Evolutionary conservation across 345 rosid species (phyloP).

Genomic region (Pelargonium nanum): DNA sequence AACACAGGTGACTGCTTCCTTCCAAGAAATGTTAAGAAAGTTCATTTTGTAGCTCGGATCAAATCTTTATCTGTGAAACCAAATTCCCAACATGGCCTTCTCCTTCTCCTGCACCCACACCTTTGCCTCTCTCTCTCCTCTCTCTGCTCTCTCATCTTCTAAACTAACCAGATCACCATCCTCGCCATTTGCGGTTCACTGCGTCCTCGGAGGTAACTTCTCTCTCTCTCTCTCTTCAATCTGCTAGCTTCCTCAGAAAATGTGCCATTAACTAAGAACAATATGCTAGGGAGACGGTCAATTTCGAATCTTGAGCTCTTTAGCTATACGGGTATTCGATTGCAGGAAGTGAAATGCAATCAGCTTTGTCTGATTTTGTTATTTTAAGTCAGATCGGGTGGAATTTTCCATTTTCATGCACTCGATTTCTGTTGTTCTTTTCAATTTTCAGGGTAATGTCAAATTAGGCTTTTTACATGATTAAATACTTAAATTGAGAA

Average conservation of each 20-base stretch:
- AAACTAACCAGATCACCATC: slow-evolving; percentile 19
- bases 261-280: background rate
- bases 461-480: no score
- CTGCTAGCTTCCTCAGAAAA: background rate
- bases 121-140: slow-evolving; percentile 31
- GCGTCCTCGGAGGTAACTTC: slow-evolving; percentile 54
- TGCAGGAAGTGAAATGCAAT: background rate
- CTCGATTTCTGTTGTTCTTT: background rate
- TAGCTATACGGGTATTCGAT: no score
- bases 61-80: background rate
- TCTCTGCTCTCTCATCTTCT: slow-evolving; percentile 22
- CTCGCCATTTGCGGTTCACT: slow-evolving; percentile 19
- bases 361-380: background rate
- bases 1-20: no score
- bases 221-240: background rate
- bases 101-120: background rate
- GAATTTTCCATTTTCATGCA: no score
- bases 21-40: background rate
- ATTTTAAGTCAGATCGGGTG: background rate
- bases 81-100: slow-evolving; percentile 17
- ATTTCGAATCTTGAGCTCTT: background rate
- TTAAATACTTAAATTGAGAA: background rate
- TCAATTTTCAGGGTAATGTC: background rate
- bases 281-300: background rate
- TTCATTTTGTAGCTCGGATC: background rate